Percentiles rank a stretch among this genome's conserved stretches.
These are phyloP conservation scores for Aspergillus sp. DNA, from an alignment of 2,329 filamentous ascomycete species.

Conservation along the genomic window DNA sequence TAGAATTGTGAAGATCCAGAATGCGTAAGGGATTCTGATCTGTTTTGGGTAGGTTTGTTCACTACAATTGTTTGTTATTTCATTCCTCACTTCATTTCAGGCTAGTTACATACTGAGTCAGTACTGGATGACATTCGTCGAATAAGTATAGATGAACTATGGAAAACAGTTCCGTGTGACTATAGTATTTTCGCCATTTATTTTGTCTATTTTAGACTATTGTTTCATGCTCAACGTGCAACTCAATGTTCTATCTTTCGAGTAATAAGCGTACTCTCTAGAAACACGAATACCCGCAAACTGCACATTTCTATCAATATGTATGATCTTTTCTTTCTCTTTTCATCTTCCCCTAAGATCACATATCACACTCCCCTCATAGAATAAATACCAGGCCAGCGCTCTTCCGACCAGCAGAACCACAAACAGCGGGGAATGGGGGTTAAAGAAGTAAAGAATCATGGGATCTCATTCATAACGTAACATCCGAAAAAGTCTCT, in stretches of 20 bases:
- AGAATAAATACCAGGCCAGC: constrained; percentile 31
- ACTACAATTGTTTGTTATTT: too few species aligned
- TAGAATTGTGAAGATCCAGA: too few species aligned
- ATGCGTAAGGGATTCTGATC: too few species aligned
- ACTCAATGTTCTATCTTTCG: constrained; percentile 4
- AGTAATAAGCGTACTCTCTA: neutral
- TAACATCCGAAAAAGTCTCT: constrained; percentile 21
- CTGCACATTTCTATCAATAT: neutral
- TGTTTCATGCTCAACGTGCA: constrained; percentile 1
- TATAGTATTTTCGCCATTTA: too few species aligned
- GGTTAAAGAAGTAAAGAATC: constrained; percentile 9
- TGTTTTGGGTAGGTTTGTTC: too few species aligned
- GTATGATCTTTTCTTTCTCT: neutral
- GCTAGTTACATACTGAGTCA: too few species aligned
- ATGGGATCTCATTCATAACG: constrained; percentile 21
- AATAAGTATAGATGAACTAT: too few species aligned
- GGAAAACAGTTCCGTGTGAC: too few species aligned
- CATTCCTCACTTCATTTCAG: too few species aligned
- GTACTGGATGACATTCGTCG: too few species aligned
- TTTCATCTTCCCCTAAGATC: neutral
- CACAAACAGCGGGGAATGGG: constrained; percentile 13
- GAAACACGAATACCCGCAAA: neutral
- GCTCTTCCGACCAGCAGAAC: constrained; percentile 38
- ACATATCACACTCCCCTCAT: constrained; percentile 8
- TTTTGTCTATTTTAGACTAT: neutral